A percentile compares a stretch with the other conserved stretches of the same genome.
phyloP scores from a whole-genome alignment of 805 yeast genomes.

The Candida ortonii region DNA sequence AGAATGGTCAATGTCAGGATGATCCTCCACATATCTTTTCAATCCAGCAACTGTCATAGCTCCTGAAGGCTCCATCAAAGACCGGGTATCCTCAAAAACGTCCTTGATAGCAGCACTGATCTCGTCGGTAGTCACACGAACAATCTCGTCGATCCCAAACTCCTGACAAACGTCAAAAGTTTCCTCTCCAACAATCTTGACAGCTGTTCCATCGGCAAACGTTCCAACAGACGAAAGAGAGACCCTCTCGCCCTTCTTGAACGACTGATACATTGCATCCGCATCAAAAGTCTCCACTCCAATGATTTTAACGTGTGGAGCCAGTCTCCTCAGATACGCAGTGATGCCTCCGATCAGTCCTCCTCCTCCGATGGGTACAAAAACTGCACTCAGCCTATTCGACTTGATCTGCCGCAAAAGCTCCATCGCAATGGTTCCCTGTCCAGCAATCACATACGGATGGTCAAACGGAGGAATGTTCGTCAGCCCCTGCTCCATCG shows the following conservation, averaged over 20 bases:
- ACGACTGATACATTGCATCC: conserved; percentile 79
- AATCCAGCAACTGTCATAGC: conserved; percentile 95
- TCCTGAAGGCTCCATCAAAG: conserved; percentile 95
- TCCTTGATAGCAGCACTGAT: conserved; percentile 95
- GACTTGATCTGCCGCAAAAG: conserved; percentile 80
- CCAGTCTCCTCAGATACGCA: conserved; percentile 85
- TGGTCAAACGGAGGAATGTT: conserved; percentile 98
- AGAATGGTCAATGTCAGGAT: conserved; percentile 70
- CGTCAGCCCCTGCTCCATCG: conserved; percentile 68
- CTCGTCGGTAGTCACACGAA: conserved; percentile 86
- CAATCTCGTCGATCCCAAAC: conserved; percentile 79
- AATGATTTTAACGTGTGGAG: conserved; percentile 94
- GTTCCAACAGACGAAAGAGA: conserved; percentile 76
- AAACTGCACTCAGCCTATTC: conserved; percentile 77
- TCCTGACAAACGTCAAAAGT: conserved; percentile 78
- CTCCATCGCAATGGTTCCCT: conserved; percentile 96
- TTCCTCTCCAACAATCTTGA: conserved; percentile 83
- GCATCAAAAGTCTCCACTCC: conserved; percentile 98
- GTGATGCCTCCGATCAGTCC: conserved; percentile 92
- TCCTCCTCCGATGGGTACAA: conserved; percentile 96
- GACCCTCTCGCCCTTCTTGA: conserved; percentile 53
- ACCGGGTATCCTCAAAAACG: conserved; percentile 91
- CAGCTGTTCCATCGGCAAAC: conserved; percentile 99
- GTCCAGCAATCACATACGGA: conserved; percentile 98
- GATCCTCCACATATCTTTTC: conserved; percentile 69